phyloP scores from a whole-genome alignment of 371 early-diverging fungal species.

The Quaeritorhiza haematococci region DNA sequence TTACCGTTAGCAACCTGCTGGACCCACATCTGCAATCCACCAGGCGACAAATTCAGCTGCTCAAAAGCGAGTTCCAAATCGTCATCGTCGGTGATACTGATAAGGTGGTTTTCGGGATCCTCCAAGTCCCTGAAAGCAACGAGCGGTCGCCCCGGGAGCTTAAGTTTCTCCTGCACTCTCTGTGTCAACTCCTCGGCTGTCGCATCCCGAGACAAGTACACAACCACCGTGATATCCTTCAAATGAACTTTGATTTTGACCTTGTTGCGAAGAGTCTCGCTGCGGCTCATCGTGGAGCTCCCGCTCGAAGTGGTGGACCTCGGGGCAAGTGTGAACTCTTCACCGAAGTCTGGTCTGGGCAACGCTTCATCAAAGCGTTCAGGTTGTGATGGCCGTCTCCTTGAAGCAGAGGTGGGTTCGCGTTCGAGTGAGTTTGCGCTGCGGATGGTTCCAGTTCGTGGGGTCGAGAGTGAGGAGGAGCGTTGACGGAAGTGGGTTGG shows the following conservation, averaged over 20 bases:
- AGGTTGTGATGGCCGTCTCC: too few relatives aligned
- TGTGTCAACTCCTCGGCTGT: not conserved
- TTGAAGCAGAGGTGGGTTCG: not conserved
- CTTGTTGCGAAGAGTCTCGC: not conserved
- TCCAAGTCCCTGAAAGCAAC: not conserved
- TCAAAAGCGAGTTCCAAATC: not conserved
- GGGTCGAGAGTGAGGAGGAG: not conserved
- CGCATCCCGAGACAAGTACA: not conserved
- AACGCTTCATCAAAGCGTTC: not conserved
- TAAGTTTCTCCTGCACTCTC: not conserved
- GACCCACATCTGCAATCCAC: too few relatives aligned
- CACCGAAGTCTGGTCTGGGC: not conserved
- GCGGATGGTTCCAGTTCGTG: not conserved
- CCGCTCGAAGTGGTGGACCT: not conserved
- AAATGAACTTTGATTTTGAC: not conserved
- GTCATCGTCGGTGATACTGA: not conserved
- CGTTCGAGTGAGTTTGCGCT: not conserved
- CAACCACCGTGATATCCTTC: not conserved
- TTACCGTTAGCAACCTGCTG: too few relatives aligned
- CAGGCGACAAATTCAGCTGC: too few relatives aligned
- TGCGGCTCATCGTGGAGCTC: not conserved
- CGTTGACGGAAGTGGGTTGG: not conserved
- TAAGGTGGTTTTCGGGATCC: not conserved
- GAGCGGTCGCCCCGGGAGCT: not conserved
- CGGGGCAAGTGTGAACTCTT: not conserved